Base-by-base conservation (phyloP, 2,329 filamentous ascomycete species). In the Claviceps africana region DNA sequence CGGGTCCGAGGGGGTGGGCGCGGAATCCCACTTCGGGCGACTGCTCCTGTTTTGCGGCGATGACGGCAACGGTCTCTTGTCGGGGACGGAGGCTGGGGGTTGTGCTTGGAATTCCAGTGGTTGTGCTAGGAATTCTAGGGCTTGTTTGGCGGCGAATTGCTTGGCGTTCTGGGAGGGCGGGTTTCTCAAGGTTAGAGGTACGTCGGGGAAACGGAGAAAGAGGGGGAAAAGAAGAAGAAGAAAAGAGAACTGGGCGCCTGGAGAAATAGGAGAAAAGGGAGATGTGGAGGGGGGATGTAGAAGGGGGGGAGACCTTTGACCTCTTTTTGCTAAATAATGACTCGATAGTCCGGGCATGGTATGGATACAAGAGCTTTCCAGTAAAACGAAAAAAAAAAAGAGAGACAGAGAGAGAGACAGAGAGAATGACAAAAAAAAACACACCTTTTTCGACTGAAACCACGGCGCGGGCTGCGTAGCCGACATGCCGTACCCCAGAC, bases 61-160 rank as follows among this genome's bases (percentile, higher is more conserved):
- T 13, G 40, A 8, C 21, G 42, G 11, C 40, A 21, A 15, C 15
- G 28, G 28, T 44, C 19, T 50, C 40, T 35, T 33, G 25, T 37
- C 31, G n/a, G 37, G 48, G 10, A 31, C 35, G 17, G 17, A 7
- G 11, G 21, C 15, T 3, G 15, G 3, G 10, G 40, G 15, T 4
- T 44, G 28, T 7, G 21, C 4, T 17, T n/a, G n/a, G n/a, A 30
- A 0, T 44, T 8, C 19, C 19, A 7, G 28, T 10, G 35, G 19
- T 25, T n/a, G 37, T 25, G 46, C n/a, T 35, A 77, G 64, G 64
- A 68, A 76, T 8, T 67, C 61, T 22, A 72, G 57, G 25, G 75
- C 75, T 13, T 67, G 69, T 57, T 70, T 71, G 22, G 77, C 75
- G 0, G 77, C 76, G 56, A 73, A 77, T 55, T 72, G 67, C 61